phyloP scores from a whole-genome alignment of 495 filamentous ascomycete genomes.

The Aspergillus bridgeri region DNA sequence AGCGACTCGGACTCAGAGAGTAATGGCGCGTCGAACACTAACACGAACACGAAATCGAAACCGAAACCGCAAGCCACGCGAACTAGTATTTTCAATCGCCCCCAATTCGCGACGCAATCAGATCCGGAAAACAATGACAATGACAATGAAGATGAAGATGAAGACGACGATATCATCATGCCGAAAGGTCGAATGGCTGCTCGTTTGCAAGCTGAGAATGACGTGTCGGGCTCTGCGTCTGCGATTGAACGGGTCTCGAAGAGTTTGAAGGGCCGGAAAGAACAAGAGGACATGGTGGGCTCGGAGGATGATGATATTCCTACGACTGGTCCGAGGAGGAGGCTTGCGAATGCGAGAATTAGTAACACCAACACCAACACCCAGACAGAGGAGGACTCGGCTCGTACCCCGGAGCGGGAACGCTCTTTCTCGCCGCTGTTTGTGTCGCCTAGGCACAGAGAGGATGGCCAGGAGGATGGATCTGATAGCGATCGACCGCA shows the following conservation, averaged over 20 bases:
- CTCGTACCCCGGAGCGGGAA: slow-evolving; percentile 16
- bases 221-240: slow-evolving; percentile 20
- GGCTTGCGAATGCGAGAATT: slow-evolving; percentile 16
- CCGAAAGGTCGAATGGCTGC: slow-evolving; percentile 71
- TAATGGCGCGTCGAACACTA: slow-evolving; percentile 7
- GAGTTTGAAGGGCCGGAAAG: slow-evolving; percentile 18
- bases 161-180: slow-evolving; percentile 51
- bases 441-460: slow-evolving; percentile 29
- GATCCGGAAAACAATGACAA: slow-evolving; percentile 15
- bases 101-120: neutral
- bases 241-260: slow-evolving; percentile 38
- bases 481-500: slow-evolving; percentile 42
- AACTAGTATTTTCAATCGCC: neutral
- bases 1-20: slow-evolving; percentile 54
- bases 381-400: slow-evolving; percentile 7
- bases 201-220: slow-evolving; percentile 51
- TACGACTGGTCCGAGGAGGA: slow-evolving; percentile 29
- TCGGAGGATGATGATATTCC: slow-evolving; percentile 39
- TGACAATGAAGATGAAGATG: slow-evolving; percentile 40
- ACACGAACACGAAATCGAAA: slow-evolving; percentile 14
- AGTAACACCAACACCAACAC: slow-evolving; percentile 3
- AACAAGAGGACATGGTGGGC: slow-evolving; percentile 13
- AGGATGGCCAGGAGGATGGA: slow-evolving; percentile 9
- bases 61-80: slow-evolving; percentile 1
- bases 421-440: slow-evolving; percentile 42